Percentiles rank a stretch among this genome's conserved stretches.
phyloP scores from a whole-genome alignment of 345 rosid genomes.

The Jatropha curcas region DNA sequence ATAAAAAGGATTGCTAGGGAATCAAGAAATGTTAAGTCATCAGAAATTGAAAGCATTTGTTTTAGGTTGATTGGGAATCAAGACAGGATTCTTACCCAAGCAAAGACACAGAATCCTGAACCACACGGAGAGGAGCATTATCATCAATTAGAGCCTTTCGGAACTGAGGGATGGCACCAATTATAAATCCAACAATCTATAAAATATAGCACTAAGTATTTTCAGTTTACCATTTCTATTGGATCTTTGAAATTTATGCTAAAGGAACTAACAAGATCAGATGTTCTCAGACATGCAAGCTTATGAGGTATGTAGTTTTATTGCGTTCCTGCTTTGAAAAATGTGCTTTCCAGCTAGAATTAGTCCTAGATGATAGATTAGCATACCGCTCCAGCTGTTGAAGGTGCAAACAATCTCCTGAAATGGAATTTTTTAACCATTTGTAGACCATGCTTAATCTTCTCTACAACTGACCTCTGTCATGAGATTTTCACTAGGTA shows the following conservation, averaged over 20 bases:
- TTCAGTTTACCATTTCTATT: too few relatives aligned
- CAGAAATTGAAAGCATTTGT: background rate
- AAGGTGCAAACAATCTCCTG: slow-evolving; percentile 39
- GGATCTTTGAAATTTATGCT: background rate
- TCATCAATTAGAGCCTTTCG: slow-evolving; percentile 31
- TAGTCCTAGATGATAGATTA: background rate
- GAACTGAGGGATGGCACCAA: slow-evolving; percentile 23
- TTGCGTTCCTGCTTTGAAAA: too few relatives aligned
- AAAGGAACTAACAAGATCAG: too few relatives aligned
- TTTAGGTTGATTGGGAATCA: background rate
- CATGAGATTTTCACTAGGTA: background rate
- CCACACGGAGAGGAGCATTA: slow-evolving; percentile 35
- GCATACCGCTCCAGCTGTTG: slow-evolving; percentile 43
- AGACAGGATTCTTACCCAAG: slow-evolving; percentile 25
- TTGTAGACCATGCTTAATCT: slow-evolving; percentile 13
- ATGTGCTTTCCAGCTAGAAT: background rate
- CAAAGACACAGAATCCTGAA: slow-evolving; percentile 26
- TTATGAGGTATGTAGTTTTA: too few relatives aligned
- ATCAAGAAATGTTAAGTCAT: too few relatives aligned
- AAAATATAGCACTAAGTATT: background rate
- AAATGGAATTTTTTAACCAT: slow-evolving; percentile 27
- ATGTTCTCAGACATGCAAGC: background rate
- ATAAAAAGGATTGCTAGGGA: background rate
- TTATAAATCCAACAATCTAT: slow-evolving; percentile 28
- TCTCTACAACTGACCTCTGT: slow-evolving; percentile 31